phyloP scores from a whole-genome alignment of 75 land plant genomes.

The Ceratopteris richardii region DNA sequence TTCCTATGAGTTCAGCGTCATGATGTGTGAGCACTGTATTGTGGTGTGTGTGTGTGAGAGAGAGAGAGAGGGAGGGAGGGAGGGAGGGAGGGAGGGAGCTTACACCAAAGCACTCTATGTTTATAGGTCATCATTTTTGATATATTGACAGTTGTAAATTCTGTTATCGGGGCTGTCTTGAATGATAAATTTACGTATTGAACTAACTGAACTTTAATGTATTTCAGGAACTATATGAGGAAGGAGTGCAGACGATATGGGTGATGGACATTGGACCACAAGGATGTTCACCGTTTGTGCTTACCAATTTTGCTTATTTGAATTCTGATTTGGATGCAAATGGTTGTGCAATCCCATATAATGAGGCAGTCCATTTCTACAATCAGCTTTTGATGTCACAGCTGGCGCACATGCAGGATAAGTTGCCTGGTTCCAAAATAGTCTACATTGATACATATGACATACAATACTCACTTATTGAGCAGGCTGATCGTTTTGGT shows the following conservation, averaged over 20 bases:
- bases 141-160: no score
- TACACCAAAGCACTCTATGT: no score
- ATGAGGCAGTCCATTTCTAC: conserved; percentile 39
- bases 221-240: conserved; percentile 37
- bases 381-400: conserved; percentile 29
- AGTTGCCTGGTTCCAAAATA: conserved; percentile 33
- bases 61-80: no score
- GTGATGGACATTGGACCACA: conserved; percentile 65
- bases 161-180: no score
- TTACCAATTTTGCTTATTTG: conserved; percentile 18
- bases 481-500: conserved; percentile 54
- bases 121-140: no score
- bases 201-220: no score
- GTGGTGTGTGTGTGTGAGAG: no score
- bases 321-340: conserved; percentile 32
- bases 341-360: conserved; percentile 49
- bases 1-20: no score
- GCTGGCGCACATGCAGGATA: conserved; percentile 23
- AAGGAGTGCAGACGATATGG: conserved; percentile 51
- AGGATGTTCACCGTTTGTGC: conserved; percentile 64
- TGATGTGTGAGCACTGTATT: no score
- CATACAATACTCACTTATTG: conserved; percentile 61
- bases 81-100: no score
- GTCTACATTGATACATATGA: conserved; percentile 52
- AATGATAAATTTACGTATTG: no score